Conservation (phyloP, 805 yeast species). For the Jamesozyma hellenica region DNA sequence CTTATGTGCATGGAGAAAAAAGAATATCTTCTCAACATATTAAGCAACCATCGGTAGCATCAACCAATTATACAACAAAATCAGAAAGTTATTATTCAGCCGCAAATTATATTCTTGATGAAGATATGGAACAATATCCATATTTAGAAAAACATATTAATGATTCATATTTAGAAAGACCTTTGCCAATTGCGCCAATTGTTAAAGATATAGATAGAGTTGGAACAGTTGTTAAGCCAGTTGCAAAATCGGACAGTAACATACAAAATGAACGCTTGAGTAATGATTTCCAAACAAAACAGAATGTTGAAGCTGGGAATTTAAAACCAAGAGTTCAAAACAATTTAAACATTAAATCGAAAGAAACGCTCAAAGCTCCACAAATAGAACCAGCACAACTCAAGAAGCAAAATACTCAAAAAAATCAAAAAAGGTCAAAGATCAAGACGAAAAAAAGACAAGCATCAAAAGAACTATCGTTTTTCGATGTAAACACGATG, state of each 20-base stretch:
- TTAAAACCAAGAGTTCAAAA: not conserved
- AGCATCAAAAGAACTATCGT: not conserved
- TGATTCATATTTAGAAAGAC: conserved; percentile 15
- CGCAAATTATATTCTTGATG: conserved; percentile 9
- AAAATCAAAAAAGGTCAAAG: not conserved
- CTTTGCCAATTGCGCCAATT: conserved; percentile 16
- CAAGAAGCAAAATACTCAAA: not conserved
- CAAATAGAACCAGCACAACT: not conserved
- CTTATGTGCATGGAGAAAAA: not conserved
- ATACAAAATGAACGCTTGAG: not conserved
- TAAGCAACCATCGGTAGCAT: not conserved
- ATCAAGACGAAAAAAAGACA: not conserved
- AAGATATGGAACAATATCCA: conserved; percentile 4
- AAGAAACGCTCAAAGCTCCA: not conserved
- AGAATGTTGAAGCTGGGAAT: not conserved
- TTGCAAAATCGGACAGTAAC: not conserved
- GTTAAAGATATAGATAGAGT: not conserved
- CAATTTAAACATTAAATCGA: too few species aligned
- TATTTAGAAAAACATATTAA: conserved; percentile 4
- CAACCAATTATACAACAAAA: conserved; percentile 3
- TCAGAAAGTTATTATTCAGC: conserved; percentile 24
- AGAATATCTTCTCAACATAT: not conserved
- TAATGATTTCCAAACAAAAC: not conserved
- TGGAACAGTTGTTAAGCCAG: not conserved
- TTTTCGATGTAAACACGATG: conserved; percentile 26